phyloP scores from a whole-genome alignment of 2,329 filamentous ascomycete species.

The Didymella sp. region DNA sequence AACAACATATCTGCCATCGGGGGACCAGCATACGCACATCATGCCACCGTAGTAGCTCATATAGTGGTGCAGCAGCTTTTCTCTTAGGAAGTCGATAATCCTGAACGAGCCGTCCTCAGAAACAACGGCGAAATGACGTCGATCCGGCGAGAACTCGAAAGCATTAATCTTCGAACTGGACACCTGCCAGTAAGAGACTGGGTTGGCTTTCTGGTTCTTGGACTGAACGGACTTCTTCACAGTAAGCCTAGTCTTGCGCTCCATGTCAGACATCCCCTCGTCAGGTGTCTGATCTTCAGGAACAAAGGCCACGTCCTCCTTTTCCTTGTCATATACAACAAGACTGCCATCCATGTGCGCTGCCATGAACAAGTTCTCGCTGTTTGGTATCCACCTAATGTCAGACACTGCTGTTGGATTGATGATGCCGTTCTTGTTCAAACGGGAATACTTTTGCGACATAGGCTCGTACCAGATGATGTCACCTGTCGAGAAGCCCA shows the following conservation, averaged over 20 bases:
- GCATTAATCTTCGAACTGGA: conserved; percentile 90
- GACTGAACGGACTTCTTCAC: conserved; percentile 93
- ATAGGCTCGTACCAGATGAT: conserved; percentile 99
- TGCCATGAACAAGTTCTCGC: conserved; percentile 90
- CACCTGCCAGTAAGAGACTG: conserved; percentile 89
- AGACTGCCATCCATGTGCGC: conserved; percentile 90
- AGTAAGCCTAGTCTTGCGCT: conserved; percentile 60
- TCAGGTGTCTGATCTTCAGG: conserved; percentile 63
- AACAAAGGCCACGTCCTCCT: conserved; percentile 82
- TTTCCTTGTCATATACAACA: conserved; percentile 97
- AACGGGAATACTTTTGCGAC: conserved; percentile 89
- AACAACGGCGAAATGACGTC: conserved; percentile 84
- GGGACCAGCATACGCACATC: conserved; percentile 95
- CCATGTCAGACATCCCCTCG: conserved; percentile 44
- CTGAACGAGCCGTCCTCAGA: conserved; percentile 89
- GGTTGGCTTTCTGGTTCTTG: conserved; percentile 91
- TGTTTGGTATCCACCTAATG: conserved; percentile 92
- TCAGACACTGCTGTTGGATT: conserved; percentile 84
- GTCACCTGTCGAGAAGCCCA: conserved; percentile 96
- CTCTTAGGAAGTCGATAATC: conserved; percentile 89
- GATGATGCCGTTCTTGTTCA: conserved; percentile 97
- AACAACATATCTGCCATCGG: conserved; percentile 93
- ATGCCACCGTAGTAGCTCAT: conserved; percentile 93
- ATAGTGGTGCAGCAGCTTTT: conserved; percentile 89
- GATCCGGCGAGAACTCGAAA: conserved; percentile 91